These are phyloP conservation scores for Eucalyptus tenuipes DNA, from an alignment of 345 rosid genomes.

Conservation along the genomic window DNA sequence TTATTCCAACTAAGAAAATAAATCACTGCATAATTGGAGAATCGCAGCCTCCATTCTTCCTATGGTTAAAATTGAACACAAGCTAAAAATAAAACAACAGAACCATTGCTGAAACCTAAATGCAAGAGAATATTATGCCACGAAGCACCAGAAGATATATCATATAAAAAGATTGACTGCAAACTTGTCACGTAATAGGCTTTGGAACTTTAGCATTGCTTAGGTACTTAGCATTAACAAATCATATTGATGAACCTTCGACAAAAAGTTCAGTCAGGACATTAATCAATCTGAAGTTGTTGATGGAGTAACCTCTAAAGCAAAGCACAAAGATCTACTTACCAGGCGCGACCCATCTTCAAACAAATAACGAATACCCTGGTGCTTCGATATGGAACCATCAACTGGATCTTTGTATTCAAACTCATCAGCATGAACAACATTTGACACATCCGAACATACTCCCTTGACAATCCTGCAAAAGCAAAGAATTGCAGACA, in stretches of 20 bases:
- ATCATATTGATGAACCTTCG: background rate
- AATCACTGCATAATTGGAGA: background rate
- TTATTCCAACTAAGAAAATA: background rate
- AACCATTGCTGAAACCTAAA: background rate
- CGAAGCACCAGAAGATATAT: background rate
- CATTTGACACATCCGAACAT: slow-evolving; percentile 59
- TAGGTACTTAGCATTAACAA: background rate
- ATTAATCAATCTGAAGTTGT: background rate
- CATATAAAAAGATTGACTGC: background rate
- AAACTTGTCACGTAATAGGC: background rate
- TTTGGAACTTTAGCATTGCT: background rate
- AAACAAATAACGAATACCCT: slow-evolving; percentile 89
- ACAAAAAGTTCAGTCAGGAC: background rate
- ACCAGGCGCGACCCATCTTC: slow-evolving; percentile 95
- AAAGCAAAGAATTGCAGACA: background rate
- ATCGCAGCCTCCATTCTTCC: background rate
- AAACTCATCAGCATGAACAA: slow-evolving; percentile 77
- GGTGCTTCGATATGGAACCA: slow-evolving; percentile 89
- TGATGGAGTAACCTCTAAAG: background rate
- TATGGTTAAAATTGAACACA: background rate
- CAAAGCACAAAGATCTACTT: slow-evolving; percentile 8
- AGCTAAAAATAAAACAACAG: background rate
- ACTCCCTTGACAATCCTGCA: slow-evolving; percentile 61
- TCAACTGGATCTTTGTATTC: slow-evolving; percentile 98
- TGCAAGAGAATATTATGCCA: background rate